phyloP scores from a whole-genome alignment of 345 rosid species.

The Toxicodendron radicans region DNA sequence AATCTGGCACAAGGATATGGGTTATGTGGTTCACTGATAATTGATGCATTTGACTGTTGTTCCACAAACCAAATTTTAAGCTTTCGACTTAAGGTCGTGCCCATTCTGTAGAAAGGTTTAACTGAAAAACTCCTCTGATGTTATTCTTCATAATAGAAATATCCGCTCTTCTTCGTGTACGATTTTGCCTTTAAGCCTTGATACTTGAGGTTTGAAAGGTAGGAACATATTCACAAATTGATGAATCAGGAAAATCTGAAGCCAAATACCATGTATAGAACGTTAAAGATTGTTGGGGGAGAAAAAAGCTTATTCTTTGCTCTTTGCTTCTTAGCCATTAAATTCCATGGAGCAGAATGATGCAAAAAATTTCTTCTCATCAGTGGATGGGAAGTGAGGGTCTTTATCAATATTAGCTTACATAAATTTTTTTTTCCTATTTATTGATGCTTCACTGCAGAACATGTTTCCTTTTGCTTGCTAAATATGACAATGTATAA shows the following conservation, averaged over 20 bases:
- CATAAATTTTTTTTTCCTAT: neutral
- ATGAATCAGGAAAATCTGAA: neutral
- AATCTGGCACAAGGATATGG: neutral
- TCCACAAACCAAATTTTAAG: too few relatives aligned
- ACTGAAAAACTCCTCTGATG: neutral
- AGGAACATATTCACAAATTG: neutral
- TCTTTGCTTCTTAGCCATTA: neutral
- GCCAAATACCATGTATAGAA: neutral
- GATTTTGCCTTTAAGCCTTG: neutral
- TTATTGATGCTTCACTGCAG: neutral
- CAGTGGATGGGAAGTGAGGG: neutral
- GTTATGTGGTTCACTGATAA: neutral
- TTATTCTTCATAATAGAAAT: neutral
- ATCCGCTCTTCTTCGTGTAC: neutral
- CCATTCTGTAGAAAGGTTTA: neutral
- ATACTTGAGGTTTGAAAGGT: neutral
- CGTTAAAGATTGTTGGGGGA: neutral
- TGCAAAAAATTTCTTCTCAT: neutral
- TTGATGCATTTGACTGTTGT: neutral
- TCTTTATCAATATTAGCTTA: neutral
- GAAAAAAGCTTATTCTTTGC: neutral
- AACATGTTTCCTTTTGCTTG: neutral
- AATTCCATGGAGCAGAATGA: constrained; percentile 1
- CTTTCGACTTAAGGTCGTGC: neutral
- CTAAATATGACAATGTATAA: neutral